A percentile compares a stretch with the other conserved stretches of the same genome.
Conservation (phyloP, 768 basidiomycete genomes). For the Mycena vitilis region DNA sequence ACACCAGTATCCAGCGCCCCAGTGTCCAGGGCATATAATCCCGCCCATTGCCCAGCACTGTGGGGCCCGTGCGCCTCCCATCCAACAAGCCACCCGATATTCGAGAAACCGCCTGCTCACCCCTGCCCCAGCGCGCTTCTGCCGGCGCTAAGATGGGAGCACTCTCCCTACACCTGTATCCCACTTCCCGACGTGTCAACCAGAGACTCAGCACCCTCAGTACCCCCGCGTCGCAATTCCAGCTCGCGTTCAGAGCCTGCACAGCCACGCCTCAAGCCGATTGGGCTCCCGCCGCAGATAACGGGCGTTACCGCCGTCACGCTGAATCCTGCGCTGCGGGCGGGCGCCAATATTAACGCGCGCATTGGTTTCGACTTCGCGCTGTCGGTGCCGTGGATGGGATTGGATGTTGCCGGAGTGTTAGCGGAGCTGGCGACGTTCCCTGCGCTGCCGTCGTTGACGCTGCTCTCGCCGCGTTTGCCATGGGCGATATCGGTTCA, state of each 20-base stretch:
- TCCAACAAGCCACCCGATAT: neutral
- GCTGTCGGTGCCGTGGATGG: neutral
- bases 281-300: conserved; percentile 21
- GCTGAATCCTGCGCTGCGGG: conserved; percentile 17
- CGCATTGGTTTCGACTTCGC: conserved; percentile 4
- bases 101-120: neutral
- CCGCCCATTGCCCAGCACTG: neutral
- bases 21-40: too few species aligned
- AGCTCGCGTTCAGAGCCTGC: neutral
- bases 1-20: neutral
- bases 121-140: neutral
- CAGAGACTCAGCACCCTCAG: too few species aligned
- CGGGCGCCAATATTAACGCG: neutral
- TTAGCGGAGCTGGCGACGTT: conserved; percentile 16
- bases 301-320: conserved; percentile 11
- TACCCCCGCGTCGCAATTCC: neutral
- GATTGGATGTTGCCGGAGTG: neutral
- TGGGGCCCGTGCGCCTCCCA: neutral
- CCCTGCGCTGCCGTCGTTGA: conserved; percentile 31
- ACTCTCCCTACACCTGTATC: neutral
- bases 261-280: conserved; percentile 9
- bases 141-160: conserved; percentile 4
- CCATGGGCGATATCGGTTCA: conserved; percentile 34
- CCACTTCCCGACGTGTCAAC: neutral
- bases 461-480: conserved; percentile 12